Conservation (phyloP, 306 rosid species). For the Rosa persica region DNA sequence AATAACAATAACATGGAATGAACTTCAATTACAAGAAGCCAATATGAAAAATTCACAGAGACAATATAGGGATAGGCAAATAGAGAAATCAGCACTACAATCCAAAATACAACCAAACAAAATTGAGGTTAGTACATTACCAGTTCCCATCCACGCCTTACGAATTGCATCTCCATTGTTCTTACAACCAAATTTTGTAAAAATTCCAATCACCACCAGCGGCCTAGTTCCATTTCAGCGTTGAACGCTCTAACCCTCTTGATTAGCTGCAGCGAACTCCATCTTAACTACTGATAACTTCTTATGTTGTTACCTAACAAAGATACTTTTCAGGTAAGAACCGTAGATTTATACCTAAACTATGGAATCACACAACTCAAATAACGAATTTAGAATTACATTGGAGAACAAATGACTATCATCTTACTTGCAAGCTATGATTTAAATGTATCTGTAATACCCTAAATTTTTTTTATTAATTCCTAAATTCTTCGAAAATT, state of each 20-base stretch:
- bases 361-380: not conserved
- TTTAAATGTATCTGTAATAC: conserved; percentile 97
- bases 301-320: conserved; percentile 78
- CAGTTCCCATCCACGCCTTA: conserved; percentile 99
- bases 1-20: no score
- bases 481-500: no score
- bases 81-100: no score
- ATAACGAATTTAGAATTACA: conserved; percentile 13
- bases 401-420: conserved; percentile 11
- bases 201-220: conserved; percentile 73
- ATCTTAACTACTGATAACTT: conserved; percentile 76
- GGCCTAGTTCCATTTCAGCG: conserved; percentile 74
- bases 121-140: conserved; percentile 35
- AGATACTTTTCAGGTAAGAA: conserved; percentile 2
- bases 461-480: no score
- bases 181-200: conserved; percentile 77
- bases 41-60: no score
- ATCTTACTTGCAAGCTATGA: conserved; percentile 88
- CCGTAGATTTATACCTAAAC: conserved; percentile 8
- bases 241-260: conserved; percentile 62
- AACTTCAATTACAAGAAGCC: no score
- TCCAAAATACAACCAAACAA: not conserved
- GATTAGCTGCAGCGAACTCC: conserved; percentile 77
- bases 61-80: no score
- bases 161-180: conserved; percentile 94